phyloP scores from a whole-genome alignment of 371 early-diverging fungal genomes.

The Choanephora cucurbitarum region DNA sequence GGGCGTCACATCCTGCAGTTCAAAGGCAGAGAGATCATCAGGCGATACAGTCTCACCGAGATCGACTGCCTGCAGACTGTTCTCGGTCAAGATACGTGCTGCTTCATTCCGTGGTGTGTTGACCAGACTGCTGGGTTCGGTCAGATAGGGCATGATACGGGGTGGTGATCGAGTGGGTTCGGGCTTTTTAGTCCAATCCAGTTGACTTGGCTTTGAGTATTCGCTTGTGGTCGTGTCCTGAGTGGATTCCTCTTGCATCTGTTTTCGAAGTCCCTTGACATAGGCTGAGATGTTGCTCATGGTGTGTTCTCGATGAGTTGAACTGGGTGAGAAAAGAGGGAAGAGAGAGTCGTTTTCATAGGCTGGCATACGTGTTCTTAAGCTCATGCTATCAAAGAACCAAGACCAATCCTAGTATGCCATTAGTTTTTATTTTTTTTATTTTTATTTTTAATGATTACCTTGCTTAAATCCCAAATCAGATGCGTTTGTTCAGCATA shows the following conservation, averaged over 20 bases:
- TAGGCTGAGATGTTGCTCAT: neutral
- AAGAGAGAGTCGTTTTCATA: slow-evolving; percentile 13
- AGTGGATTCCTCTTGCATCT: neutral
- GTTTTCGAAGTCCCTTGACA: neutral
- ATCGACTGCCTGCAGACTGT: slow-evolving; percentile 21
- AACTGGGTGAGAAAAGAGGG: slow-evolving; percentile 13
- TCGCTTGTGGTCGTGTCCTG: neutral
- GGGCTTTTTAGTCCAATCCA: neutral
- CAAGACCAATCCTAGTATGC: slow-evolving; percentile 25
- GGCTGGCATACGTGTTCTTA: slow-evolving; percentile 6
- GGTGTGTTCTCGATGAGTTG: neutral
- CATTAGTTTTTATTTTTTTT: neutral
- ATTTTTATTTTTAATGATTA: slow-evolving; percentile 8
- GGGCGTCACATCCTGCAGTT: neutral
- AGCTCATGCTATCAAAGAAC: slow-evolving; percentile 22
- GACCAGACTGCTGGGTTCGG: slow-evolving; percentile 6
- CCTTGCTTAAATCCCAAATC: slow-evolving; percentile 46
- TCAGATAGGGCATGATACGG: slow-evolving; percentile 35
- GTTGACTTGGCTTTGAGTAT: neutral
- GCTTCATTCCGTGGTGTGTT: slow-evolving; percentile 40
- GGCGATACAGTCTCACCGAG: slow-evolving; percentile 1
- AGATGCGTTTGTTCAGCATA: slow-evolving; percentile 39
- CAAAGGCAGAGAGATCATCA: neutral
- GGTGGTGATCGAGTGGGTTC: slow-evolving; percentile 30
- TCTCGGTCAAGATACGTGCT: slow-evolving; percentile 32